phyloP scores from a whole-genome alignment of 345 rosid genomes.

The Eucalyptus pauciflora region DNA sequence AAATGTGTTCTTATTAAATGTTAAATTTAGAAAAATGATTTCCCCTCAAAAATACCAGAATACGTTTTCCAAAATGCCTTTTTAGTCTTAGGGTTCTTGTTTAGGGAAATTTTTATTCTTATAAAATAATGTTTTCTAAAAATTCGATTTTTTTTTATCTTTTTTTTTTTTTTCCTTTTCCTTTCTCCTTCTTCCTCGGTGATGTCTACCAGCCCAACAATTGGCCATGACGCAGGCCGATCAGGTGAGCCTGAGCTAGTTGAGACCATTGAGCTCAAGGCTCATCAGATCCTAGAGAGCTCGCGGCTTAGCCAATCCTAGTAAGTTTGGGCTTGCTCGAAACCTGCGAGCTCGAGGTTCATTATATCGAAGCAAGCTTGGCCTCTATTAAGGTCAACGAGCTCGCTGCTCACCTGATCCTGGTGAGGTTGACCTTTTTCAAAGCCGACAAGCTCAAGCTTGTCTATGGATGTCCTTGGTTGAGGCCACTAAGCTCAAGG shows the following conservation, averaged over 20 bases:
- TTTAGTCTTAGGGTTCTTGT: too few species aligned
- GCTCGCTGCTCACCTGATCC: rapidly evolving
- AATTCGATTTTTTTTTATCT: too few species aligned
- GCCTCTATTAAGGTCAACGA: rapidly evolving
- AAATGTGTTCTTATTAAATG: rapidly evolving
- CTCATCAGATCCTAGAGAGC: rapidly evolving
- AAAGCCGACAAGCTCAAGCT: rapidly evolving
- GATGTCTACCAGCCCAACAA: rapidly evolving
- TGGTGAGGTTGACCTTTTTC: rapidly evolving
- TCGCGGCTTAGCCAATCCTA: rapidly evolving
- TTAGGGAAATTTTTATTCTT: too few species aligned
- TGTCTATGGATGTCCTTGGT: rapidly evolving
- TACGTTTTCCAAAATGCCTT: rapidly evolving
- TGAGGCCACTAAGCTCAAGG: rapidly evolving
- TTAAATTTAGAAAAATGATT: rapidly evolving
- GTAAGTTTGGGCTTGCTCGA: rapidly evolving
- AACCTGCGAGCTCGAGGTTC: rapidly evolving
- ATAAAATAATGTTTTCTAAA: rapidly evolving
- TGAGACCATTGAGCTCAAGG: rapidly evolving
- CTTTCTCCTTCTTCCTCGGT: too few species aligned
- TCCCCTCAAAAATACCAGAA: rapidly evolving
- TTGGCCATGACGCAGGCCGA: rapidly evolving
- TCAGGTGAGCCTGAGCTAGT: rapidly evolving
- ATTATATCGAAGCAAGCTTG: rapidly evolving
- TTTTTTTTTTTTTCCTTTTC: too few species aligned